Evolutionary conservation across 352 stramenopile species (phyloP).

Genomic region (Phytophthora nicotianae): DNA sequence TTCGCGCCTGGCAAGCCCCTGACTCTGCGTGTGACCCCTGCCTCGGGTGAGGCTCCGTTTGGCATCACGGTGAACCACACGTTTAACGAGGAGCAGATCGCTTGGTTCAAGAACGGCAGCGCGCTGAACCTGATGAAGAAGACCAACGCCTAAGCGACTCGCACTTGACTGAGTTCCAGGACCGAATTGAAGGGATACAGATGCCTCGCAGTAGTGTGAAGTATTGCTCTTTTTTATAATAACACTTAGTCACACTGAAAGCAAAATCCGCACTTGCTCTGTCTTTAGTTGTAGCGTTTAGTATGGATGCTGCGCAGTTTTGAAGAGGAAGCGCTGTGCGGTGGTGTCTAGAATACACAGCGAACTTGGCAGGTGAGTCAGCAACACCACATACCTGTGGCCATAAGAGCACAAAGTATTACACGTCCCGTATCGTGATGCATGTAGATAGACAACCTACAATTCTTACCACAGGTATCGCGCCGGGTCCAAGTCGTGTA

Average conservation of each 20-base stretch:
- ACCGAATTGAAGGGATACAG: slow-evolving; percentile 42
- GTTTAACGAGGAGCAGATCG: slow-evolving; percentile 95
- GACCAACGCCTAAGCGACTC: slow-evolving; percentile 64
- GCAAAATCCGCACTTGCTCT: slow-evolving; percentile 6
- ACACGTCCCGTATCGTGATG: background rate
- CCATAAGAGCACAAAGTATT: slow-evolving; percentile 3
- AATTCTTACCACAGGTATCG: slow-evolving; percentile 53
- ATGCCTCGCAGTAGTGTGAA: slow-evolving; percentile 43
- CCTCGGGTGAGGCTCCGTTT: slow-evolving; percentile 65
- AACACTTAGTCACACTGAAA: slow-evolving; percentile 37
- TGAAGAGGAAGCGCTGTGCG: slow-evolving; percentile 37
- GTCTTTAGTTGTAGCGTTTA: background rate
- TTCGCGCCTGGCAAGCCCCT: slow-evolving; percentile 90
- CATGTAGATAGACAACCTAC: background rate
- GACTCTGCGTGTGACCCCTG: slow-evolving; percentile 81
- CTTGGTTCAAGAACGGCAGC: slow-evolving; percentile 94
- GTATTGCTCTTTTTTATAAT: slow-evolving; percentile 52
- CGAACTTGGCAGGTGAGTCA: slow-evolving; percentile 39
- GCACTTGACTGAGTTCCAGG: slow-evolving; percentile 29
- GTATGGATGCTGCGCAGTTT: slow-evolving; percentile 30
- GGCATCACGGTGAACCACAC: slow-evolving; percentile 94
- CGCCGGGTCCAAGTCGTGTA: slow-evolving; percentile 41
- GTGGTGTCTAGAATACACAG: slow-evolving; percentile 40
- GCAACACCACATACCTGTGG: slow-evolving; percentile 40
- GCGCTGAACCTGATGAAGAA: slow-evolving; percentile 96